A percentile compares a stretch with the other conserved stretches of the same genome.
These are phyloP conservation scores for Brassica napus DNA, from an alignment of 345 rosid species.

Conservation along the genomic window DNA sequence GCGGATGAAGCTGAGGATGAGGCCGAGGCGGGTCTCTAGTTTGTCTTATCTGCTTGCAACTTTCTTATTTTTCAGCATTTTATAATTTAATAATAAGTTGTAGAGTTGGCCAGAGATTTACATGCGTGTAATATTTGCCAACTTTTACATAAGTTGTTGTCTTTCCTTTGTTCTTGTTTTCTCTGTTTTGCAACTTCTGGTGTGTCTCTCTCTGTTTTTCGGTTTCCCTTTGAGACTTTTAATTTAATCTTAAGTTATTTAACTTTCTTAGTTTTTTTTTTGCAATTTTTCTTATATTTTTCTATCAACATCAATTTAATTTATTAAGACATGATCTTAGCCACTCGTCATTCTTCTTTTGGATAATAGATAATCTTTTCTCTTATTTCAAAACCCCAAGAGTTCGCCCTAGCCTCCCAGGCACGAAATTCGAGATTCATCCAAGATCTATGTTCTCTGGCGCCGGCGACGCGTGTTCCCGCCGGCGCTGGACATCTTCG, in stretches of 20 bases:
- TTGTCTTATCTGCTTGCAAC: neutral
- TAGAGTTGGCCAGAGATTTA: neutral
- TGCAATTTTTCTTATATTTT: neutral
- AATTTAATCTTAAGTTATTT: neutral
- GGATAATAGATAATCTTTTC: too few relatives aligned
- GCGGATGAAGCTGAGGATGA: neutral
- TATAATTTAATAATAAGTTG: constrained; percentile 5
- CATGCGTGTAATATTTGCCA: neutral
- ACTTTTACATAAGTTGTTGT: neutral
- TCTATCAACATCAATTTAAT: neutral
- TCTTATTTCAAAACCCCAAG: too few relatives aligned
- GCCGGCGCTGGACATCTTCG: too few relatives aligned
- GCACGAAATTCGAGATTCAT: too few relatives aligned
- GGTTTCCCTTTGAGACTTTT: neutral
- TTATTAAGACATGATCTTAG: neutral
- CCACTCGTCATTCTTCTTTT: too few relatives aligned
- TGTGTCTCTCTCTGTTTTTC: neutral
- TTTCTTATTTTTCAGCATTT: neutral
- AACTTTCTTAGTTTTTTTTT: neutral
- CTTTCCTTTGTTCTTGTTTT: neutral
- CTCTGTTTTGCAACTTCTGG: neutral
- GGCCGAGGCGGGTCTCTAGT: constrained; percentile 8
- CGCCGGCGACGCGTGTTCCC: too few relatives aligned
- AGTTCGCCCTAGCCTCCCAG: too few relatives aligned
- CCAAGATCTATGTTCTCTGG: too few relatives aligned